Percentiles rank a stretch among this genome's conserved stretches.
These are phyloP conservation scores for Phytophthora cryptogea DNA, from an alignment of 352 stramenopile genomes.

Conservation along the genomic window DNA sequence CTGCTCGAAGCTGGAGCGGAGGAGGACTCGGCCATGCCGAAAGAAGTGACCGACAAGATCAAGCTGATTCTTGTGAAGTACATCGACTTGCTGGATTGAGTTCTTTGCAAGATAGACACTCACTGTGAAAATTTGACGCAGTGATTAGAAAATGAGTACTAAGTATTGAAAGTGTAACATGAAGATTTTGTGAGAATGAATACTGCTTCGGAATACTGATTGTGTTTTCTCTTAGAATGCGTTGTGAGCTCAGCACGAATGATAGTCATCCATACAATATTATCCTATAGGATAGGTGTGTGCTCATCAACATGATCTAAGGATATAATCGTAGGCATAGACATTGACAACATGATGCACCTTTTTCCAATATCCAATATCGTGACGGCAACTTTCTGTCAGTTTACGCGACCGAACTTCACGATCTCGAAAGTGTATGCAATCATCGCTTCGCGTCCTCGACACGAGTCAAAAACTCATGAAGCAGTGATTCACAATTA, in stretches of 20 bases:
- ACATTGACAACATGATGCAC: too few relatives aligned
- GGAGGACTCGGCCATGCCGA: constrained; percentile 47
- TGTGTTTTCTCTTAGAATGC: not conserved
- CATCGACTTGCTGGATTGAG: constrained; percentile 68
- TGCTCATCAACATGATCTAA: too few relatives aligned
- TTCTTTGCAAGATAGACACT: not conserved
- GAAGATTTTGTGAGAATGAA: not conserved
- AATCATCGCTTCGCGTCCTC: too few relatives aligned
- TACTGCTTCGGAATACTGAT: too few relatives aligned
- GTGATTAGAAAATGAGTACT: not conserved
- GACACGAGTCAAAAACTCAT: too few relatives aligned
- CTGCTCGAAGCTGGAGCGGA: constrained; percentile 42
- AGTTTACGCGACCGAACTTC: too few relatives aligned
- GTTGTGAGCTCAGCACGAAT: not conserved
- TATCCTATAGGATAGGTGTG: too few relatives aligned
- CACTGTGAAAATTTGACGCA: not conserved
- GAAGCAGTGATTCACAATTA: too few relatives aligned
- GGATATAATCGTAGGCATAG: too few relatives aligned
- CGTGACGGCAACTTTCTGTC: too few relatives aligned
- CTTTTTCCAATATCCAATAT: too few relatives aligned
- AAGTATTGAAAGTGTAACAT: not conserved
- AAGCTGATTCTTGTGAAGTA: constrained; percentile 59
- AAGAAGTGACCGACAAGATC: constrained; percentile 35
- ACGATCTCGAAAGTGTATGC: too few relatives aligned
- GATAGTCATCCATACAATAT: not conserved